Base-by-base conservation (phyloP, 495 filamentous ascomycete species). In the Aspergillus asperescens region DNA sequence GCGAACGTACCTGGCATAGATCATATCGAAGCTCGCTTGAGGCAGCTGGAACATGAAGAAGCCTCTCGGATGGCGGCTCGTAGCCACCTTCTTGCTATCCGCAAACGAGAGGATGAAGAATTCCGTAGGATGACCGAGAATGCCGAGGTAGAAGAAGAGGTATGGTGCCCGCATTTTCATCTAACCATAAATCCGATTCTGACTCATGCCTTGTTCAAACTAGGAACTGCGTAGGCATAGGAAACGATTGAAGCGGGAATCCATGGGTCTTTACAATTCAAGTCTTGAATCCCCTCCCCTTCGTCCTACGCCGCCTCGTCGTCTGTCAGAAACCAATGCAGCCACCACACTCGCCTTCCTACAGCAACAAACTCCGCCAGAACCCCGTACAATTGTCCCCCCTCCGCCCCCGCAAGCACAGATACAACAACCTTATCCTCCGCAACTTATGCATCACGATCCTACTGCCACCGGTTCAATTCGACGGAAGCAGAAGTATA, bases 291-390 rank as follows among this genome's bases (percentile, higher is more conserved):
- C 73, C 35, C 73, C 73, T 45, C 73, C 73, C 12, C 57, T 71
- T 31, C 69, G 69, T 12, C 73, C 73, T 20, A 69, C 71, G 44
- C 67, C 70, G 47, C 68, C 71, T 25, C 71, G 73, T 40, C 71
- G 73, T 16, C 44, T 76, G 32, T 76, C 73, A 20, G 73, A 76
- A 56, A 76, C 73, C 42, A 76, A 70, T 53, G 73, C 73, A 20
- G 73, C 73, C n/a, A 76, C 73, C 7, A 76, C 73, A n/a, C 56
- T 76, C 39, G 73, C 73, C n/a, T 76, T 75, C 44, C 73, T 76
- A 62, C 74, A 76, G 50, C 73, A 76, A 50, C 73, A 76, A 49
- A 71, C 61, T n/a, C 71, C 73, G 6, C 71, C 69, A n/a, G 73
- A 76, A 48, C 71, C 71, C 34, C 73, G 70, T 38, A 65, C 60